A percentile compares a stretch with the other conserved stretches of the same genome.
Conservation (phyloP, 2,329 filamentous ascomycete genomes). For the Sporothrix euskadiensis region DNA sequence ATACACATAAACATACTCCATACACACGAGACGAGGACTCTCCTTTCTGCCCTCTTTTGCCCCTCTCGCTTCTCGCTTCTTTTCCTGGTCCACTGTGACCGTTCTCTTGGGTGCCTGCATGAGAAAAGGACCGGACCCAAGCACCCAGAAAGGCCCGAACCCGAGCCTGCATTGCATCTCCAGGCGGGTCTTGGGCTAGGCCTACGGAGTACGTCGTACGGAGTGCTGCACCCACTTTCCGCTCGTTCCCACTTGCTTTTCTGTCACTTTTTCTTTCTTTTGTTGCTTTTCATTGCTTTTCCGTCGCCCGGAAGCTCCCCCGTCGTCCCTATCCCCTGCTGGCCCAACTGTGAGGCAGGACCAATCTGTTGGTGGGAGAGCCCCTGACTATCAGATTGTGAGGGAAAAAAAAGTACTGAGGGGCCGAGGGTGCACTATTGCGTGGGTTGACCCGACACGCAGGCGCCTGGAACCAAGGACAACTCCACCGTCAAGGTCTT, state of each 20-base stretch:
- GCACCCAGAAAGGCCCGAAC: not conserved
- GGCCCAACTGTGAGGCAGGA: not conserved
- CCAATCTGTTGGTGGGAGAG: not conserved
- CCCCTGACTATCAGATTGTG: not conserved
- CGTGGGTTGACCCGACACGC: conserved; percentile 7
- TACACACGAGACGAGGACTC: no score
- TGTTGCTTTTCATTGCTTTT: not conserved
- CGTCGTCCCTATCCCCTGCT: not conserved
- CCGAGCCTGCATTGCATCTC: not conserved
- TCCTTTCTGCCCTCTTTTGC: not conserved
- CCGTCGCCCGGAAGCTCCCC: not conserved
- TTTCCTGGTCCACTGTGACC: conserved; percentile 11
- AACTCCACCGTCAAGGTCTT: not conserved
- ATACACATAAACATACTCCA: no score
- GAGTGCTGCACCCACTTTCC: not conserved
- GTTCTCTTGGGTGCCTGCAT: conserved; percentile 13
- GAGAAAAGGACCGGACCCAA: not conserved
- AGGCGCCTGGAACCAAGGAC: not conserved
- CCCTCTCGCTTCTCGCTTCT: not conserved
- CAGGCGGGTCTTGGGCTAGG: not conserved
- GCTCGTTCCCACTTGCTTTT: not conserved
- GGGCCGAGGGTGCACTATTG: not conserved
- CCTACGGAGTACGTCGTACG: no score
- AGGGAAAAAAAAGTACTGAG: not conserved
- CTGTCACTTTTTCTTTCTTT: not conserved